Percentiles rank a stretch among this genome's conserved stretches.
phyloP scores from a whole-genome alignment of 768 basidiomycete genomes.

The Cystobasidium tubakii region DNA sequence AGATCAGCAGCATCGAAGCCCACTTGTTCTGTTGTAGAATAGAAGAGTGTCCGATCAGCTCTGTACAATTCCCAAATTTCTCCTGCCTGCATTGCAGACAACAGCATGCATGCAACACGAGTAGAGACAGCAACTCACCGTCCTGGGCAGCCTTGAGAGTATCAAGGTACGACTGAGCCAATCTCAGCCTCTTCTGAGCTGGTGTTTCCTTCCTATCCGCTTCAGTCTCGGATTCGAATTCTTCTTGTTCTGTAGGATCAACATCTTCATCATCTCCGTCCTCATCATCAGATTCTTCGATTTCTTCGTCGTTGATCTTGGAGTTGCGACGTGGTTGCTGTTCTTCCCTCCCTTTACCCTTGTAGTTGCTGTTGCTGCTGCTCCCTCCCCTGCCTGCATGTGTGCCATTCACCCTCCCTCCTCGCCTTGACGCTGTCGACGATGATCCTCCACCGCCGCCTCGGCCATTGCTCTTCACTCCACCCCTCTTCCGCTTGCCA shows the following conservation, averaged over 20 bases:
- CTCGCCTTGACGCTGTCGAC: background rate
- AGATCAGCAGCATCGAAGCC: conserved; percentile 94
- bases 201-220: conserved; percentile 64
- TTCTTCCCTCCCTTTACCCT: conserved; percentile 25
- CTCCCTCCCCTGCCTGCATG: background rate
- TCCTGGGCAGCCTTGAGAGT: conserved; percentile 72
- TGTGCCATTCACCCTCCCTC: background rate
- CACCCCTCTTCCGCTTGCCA: conserved; percentile 3
- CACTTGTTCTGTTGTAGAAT: conserved; percentile 60
- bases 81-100: no score
- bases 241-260: background rate
- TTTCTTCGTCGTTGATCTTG: conserved; percentile 28
- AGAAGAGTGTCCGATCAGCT: background rate
- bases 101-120: no score
- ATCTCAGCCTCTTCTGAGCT: conserved; percentile 79
- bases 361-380: background rate
- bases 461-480: background rate
- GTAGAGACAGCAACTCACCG: conserved; percentile 47
- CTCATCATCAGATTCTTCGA: conserved; percentile 14
- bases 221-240: conserved; percentile 58
- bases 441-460: background rate
- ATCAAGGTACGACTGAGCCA: conserved; percentile 85
- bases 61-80: background rate
- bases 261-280: background rate
- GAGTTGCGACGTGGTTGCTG: conserved; percentile 1